Conservation (phyloP, 129 eudicot species). For the Rutidosis leptorrhynchoides region DNA sequence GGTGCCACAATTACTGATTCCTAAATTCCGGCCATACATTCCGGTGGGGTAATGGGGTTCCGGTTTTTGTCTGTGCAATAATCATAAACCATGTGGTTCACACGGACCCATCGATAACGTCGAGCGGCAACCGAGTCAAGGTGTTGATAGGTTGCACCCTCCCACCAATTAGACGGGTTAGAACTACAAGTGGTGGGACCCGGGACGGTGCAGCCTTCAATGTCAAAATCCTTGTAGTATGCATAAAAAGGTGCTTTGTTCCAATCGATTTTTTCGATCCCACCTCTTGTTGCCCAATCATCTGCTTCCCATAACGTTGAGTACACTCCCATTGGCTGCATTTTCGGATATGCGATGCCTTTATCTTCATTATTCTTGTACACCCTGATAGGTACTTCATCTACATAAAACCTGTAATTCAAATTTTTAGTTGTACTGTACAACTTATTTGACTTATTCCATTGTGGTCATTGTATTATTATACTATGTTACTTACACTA, state of each 20-base stretch:
- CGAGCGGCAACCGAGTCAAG: constrained; percentile 53
- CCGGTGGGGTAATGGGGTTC: constrained; percentile 68
- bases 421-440: constrained; percentile 1
- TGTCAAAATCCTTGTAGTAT: constrained; percentile 89
- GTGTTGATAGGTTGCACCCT: constrained; percentile 56
- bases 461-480: neutral
- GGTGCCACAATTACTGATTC: constrained; percentile 12
- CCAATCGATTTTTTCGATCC: constrained; percentile 91
- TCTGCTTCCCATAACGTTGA: constrained; percentile 98
- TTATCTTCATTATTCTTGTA: constrained; percentile 82
- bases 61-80: constrained; percentile 83
- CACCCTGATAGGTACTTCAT: constrained; percentile 78
- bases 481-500: constrained; percentile 51
- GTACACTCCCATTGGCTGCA: constrained; percentile 87
- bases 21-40: constrained; percentile 70
- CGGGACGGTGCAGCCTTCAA: constrained; percentile 78
- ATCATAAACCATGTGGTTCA: constrained; percentile 88
- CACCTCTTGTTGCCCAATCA: constrained; percentile 97
- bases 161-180: constrained; percentile 85
- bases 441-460: neutral
- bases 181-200: constrained; percentile 62
- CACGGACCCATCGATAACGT: constrained; percentile 74
- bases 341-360: constrained; percentile 73
- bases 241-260: constrained; percentile 89
- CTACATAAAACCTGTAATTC: constrained; percentile 75